Evolutionary conservation across 352 stramenopile genomes (phyloP), one percentile per base, ranked within the genome.

Genomic region (Blastocystis sp.): DNA sequence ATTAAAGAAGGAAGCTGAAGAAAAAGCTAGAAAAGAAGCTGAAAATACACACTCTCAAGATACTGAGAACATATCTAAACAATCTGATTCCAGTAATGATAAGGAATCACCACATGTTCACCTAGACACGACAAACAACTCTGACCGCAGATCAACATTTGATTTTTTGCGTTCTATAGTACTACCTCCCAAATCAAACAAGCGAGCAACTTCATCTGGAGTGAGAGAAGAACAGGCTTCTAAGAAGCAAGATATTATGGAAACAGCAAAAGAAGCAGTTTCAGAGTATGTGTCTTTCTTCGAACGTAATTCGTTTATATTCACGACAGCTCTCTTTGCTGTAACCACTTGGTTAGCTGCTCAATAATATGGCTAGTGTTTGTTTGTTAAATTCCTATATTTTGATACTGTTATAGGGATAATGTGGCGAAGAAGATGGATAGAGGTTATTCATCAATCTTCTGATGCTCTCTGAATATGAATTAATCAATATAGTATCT

Each of bases 381-480:
- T 76, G 11, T 47, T 30, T 43, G 34, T 11, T 69, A 69, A 8
- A 11, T 41, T 24, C 62, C 24, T 43, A n/a, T 69, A 20, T 9
- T 18, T n/a, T n/a, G n/a, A n/a, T n/a, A n/a, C n/a, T n/a, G n/a
- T n/a, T n/a, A n/a, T 47, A 43, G 64, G 64, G 64, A 76, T 76
- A 47, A 16, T 47, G 34, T n/a, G n/a, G 64, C 34, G 64, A 76
- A 76, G 64, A 47, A 30, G 64, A 76, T 8, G 50, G 50, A 56
- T 56, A 56, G 50, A 56, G 50, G 50, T 18, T 56, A 56, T 18
- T 56, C 50, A 56, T 20, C 50, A 56, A 56, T 56, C 50, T 56
- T 47, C 6, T 13, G 39, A 81, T 81, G 70, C 30, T 81, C 5
- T 81, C 70, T 6, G 70, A 81, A 81, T 81, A 81, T 56, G 70